A percentile compares a stretch with the other conserved stretches of the same genome.
phyloP scores from a whole-genome alignment of 2,329 filamentous ascomycete species.

The Ophiostoma perfectum region DNA sequence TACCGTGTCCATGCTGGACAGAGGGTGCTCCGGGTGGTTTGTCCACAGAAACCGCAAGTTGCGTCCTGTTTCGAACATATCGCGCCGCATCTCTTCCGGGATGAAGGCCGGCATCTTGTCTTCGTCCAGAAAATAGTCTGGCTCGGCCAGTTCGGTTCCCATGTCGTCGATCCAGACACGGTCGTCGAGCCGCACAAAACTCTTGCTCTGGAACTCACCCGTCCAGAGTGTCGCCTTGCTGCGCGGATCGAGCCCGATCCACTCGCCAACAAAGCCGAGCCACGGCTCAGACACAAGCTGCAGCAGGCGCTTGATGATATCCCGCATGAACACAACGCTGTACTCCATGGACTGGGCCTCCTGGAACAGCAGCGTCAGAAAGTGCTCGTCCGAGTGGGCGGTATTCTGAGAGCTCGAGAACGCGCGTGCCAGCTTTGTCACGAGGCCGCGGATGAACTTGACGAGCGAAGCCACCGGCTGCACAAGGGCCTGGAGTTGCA shows the following conservation, averaged over 20 bases:
- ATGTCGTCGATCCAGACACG: constrained; percentile 53
- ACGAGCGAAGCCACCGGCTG: constrained; percentile 46
- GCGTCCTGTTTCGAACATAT: constrained; percentile 73
- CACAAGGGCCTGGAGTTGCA: constrained; percentile 49
- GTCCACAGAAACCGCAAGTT: constrained; percentile 67
- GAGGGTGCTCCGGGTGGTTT: constrained; percentile 65
- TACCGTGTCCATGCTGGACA: constrained; percentile 51
- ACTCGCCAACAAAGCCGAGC: constrained; percentile 53
- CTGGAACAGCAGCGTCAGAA: constrained; percentile 57
- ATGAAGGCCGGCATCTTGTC: constrained; percentile 67
- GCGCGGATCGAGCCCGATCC: constrained; percentile 65
- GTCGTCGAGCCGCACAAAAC: constrained; percentile 57
- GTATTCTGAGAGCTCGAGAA: constrained; percentile 27
- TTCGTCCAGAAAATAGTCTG: constrained; percentile 59
- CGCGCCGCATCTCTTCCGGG: constrained; percentile 59
- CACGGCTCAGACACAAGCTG: constrained; percentile 34
- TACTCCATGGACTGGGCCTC: constrained; percentile 61
- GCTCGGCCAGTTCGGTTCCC: constrained; percentile 51
- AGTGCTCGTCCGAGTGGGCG: constrained; percentile 48
- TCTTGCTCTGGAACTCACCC: constrained; percentile 38
- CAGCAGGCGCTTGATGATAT: constrained; percentile 63
- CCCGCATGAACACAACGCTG: constrained; percentile 54
- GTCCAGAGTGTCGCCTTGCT: constrained; percentile 33
- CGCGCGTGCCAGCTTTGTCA: constrained; percentile 40
- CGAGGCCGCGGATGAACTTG: constrained; percentile 46